A percentile compares a stretch with the other conserved stretches of the same genome.
Conservation (phyloP, 108 stramenopile species). For the Hondaea fermentalgiana region DNA sequence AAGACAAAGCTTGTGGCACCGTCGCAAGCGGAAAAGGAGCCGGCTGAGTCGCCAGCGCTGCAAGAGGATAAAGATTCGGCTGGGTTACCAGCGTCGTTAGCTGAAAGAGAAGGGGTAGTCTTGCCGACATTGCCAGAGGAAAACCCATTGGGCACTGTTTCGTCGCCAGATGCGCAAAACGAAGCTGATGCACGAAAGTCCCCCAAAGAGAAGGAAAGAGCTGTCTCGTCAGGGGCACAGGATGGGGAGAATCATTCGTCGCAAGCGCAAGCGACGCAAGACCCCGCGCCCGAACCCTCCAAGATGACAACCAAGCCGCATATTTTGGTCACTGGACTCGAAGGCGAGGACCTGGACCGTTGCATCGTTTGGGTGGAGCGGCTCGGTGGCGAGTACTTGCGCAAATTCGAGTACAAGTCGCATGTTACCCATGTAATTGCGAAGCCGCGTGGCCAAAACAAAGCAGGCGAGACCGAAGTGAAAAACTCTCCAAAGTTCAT, state of each 20-base stretch:
- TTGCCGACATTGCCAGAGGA: too few species aligned
- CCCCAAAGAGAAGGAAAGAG: not conserved
- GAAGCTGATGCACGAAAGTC: not conserved
- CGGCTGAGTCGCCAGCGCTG: too few species aligned
- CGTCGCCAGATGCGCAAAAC: too few species aligned
- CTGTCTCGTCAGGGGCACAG: not conserved
- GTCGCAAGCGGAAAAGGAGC: too few species aligned
- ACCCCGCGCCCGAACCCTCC: not conserved
- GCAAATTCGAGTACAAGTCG: not conserved
- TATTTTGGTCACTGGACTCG: not conserved
- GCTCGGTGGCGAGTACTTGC: not conserved
- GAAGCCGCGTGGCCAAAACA: not conserved
- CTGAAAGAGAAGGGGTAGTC: too few species aligned
- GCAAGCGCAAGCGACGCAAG: not conserved
- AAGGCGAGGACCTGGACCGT: not conserved
- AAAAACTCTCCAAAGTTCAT: not conserved
- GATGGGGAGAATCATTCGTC: not conserved
- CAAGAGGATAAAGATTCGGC: too few species aligned
- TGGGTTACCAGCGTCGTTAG: too few species aligned
- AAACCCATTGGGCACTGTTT: too few species aligned
- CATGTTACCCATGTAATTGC: not conserved
- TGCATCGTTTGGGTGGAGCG: not conserved
- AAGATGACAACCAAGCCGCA: too few species aligned
- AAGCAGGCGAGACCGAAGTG: not conserved
- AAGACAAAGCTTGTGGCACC: too few species aligned